phyloP scores from a whole-genome alignment of 257 asterid species.

The Phtheirospermum japonicum region DNA sequence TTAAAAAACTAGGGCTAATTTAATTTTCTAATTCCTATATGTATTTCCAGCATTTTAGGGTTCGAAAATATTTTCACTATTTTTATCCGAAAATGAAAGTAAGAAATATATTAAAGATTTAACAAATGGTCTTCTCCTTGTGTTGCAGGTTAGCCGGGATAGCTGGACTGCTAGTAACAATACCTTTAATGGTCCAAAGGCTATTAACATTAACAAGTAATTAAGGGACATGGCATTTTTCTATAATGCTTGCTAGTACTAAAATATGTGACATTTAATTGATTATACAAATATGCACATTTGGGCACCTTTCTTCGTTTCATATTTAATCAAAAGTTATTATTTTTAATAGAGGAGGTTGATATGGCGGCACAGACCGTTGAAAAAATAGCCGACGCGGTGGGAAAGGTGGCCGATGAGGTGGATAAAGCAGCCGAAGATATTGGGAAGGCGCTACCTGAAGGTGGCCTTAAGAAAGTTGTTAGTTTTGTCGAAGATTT shows the following conservation, averaged over 20 bases:
- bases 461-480: constrained; percentile 1
- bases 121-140: not conserved
- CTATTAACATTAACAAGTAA: constrained; percentile 41
- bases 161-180: constrained; percentile 35
- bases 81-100: no score
- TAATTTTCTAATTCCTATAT: no score
- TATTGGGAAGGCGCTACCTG: not conserved
- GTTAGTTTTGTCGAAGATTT: not conserved
- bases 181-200: constrained; percentile 40
- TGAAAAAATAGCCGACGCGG: constrained; percentile 3
- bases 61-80: no score
- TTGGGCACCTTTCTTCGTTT: not conserved
- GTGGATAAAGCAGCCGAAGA: constrained; percentile 6
- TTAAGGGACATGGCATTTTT: constrained; percentile 5
- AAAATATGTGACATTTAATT: not conserved
- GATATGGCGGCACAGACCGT: constrained; percentile 4
- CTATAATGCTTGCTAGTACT: not conserved
- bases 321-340: not conserved
- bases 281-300: not conserved
- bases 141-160: constrained; percentile 34
- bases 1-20: no score
- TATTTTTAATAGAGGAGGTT: not conserved
- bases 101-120: no score
- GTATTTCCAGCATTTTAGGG: no score
- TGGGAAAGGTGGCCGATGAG: constrained; percentile 7